Conservation (phyloP, 306 rosid species). For the Neltuma alba region DNA sequence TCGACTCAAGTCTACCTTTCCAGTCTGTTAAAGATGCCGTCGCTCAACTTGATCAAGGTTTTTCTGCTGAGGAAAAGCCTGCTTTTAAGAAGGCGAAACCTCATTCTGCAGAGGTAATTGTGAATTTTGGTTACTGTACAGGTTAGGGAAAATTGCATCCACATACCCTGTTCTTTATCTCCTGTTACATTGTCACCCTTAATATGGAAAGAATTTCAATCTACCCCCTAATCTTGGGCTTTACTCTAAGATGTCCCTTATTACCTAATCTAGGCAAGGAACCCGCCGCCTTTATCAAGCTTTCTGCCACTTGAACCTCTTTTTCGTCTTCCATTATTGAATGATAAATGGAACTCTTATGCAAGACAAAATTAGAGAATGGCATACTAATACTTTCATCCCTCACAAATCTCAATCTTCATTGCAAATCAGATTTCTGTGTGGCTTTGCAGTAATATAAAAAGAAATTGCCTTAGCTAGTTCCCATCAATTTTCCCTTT, state of each 20-base stretch:
- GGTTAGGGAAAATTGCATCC: not conserved
- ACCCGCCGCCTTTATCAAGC: no score
- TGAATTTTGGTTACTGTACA: not conserved
- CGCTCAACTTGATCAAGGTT: slow-evolving; percentile 66
- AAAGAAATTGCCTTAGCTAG: not conserved
- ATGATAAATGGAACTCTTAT: not conserved
- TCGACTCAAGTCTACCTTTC: slow-evolving; percentile 76
- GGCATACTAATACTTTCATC: not conserved
- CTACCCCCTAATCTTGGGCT: not conserved
- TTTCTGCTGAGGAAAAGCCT: slow-evolving; percentile 66
- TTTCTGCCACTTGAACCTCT: not conserved
- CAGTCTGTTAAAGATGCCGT: slow-evolving; percentile 88
- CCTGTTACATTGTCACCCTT: not conserved
- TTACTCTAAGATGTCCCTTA: not conserved
- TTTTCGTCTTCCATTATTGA: not conserved
- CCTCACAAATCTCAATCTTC: not conserved
- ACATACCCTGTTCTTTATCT: not conserved
- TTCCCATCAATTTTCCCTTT: not conserved
- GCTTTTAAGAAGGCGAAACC: slow-evolving; percentile 60
- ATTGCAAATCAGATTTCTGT: no score
- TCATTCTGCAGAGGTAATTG: slow-evolving; percentile 67
- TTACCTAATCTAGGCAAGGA: no score
- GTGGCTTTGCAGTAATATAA: no score
- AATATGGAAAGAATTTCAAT: not conserved
- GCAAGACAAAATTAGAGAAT: not conserved